phyloP scores from a whole-genome alignment of 2,329 filamentous ascomycete species.

The Orbilia quercus region DNA sequence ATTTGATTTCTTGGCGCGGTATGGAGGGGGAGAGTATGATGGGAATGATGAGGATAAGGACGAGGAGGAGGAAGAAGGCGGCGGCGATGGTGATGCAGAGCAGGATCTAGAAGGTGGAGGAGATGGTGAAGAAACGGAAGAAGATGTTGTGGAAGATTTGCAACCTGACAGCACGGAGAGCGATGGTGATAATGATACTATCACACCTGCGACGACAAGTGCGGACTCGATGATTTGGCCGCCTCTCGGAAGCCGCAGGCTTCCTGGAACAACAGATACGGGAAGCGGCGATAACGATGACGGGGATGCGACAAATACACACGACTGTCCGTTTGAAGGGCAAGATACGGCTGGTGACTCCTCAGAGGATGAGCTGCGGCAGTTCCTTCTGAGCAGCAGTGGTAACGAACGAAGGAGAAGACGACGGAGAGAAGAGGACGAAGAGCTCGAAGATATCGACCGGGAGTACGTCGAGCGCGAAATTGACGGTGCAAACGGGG shows the following conservation, averaged over 20 bases:
- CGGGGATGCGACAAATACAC: slow-evolving; percentile 12
- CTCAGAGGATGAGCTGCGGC: slow-evolving; percentile 34
- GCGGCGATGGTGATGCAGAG: background rate
- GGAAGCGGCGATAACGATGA: slow-evolving; percentile 12
- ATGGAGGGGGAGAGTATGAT: slow-evolving; percentile 24
- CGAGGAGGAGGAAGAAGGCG: slow-evolving; percentile 30
- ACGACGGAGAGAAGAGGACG: slow-evolving; percentile 34
- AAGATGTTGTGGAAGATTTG: background rate
- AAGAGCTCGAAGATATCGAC: slow-evolving; percentile 43
- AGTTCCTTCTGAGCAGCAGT: slow-evolving; percentile 35
- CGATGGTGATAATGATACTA: slow-evolving; percentile 38
- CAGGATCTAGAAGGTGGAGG: slow-evolving; percentile 17
- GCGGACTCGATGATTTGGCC: slow-evolving; percentile 29
- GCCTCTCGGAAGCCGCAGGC: slow-evolving; percentile 32
- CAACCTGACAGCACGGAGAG: slow-evolving; percentile 23
- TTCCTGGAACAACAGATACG: slow-evolving; percentile 2
- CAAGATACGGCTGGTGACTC: slow-evolving; percentile 20
- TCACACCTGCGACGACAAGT: slow-evolving; percentile 32
- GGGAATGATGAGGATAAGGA: slow-evolving; percentile 39
- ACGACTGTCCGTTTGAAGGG: slow-evolving; percentile 40
- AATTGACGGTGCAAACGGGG: slow-evolving; percentile 17
- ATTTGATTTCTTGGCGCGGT: slow-evolving; percentile 38
- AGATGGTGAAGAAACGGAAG: slow-evolving; percentile 5
- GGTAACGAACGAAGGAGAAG: slow-evolving; percentile 28
- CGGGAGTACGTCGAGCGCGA: slow-evolving; percentile 34